These are phyloP conservation scores for Bryum argenteum DNA, from an alignment of 225 moss, liverwort and hornwort species.

Conservation along the genomic window DNA sequence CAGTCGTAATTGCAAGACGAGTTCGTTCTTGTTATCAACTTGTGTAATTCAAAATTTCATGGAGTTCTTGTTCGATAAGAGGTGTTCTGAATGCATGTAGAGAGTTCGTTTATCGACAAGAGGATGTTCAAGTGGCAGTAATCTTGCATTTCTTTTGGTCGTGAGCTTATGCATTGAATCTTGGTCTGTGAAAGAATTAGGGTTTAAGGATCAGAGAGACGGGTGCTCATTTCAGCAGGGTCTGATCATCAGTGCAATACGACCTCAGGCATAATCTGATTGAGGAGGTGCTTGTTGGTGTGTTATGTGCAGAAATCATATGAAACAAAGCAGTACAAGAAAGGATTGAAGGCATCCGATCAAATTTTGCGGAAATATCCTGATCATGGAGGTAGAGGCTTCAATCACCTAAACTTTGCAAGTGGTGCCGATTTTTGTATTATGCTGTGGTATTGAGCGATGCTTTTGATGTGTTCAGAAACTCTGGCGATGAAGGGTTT, in stretches of 20 bases:
- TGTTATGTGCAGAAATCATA: slow-evolving; percentile 67
- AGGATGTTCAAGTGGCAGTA: slow-evolving; percentile 3
- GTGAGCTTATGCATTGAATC: slow-evolving; percentile 3
- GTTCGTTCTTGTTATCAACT: no score
- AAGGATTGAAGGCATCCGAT: slow-evolving; percentile 86
- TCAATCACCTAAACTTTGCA: not conserved
- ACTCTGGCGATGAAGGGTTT: slow-evolving; percentile 93
- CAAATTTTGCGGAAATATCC: slow-evolving; percentile 81
- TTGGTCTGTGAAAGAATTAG: slow-evolving; percentile 9
- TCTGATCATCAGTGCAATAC: no score
- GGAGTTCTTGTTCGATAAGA: not conserved
- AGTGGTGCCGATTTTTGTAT: not conserved
- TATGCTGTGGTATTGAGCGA: slow-evolving; percentile 1
- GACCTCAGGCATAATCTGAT: not conserved
- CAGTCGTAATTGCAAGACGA: not conserved
- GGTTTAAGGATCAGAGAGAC: slow-evolving; percentile 22
- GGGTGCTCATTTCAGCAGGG: not conserved
- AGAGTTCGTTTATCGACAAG: not conserved
- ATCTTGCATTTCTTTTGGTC: not conserved
- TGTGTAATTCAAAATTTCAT: not conserved
- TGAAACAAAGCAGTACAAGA: slow-evolving; percentile 95
- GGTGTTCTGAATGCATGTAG: not conserved
- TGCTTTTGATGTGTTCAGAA: slow-evolving; percentile 40
- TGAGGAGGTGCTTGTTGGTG: slow-evolving; percentile 10
- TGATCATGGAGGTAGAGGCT: slow-evolving; percentile 73